Conservation (phyloP, 805 yeast genomes). For the Teunomyces atbi region DNA sequence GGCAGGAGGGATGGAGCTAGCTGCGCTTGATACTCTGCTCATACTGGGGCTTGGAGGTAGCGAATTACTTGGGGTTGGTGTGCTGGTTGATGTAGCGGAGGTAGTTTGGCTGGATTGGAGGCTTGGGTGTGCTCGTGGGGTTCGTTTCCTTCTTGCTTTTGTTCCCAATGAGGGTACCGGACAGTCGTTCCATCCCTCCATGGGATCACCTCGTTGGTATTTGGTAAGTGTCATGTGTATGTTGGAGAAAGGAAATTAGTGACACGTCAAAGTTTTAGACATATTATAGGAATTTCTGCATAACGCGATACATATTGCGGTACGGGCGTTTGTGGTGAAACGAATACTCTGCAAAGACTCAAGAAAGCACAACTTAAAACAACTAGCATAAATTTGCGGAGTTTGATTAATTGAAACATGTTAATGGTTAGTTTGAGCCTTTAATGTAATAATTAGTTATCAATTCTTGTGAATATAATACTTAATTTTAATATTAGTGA, state of each 20-base stretch:
- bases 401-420: too few relatives aligned
- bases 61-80: not conserved
- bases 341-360: too few relatives aligned
- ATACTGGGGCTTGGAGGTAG: not conserved
- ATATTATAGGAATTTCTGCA: not conserved
- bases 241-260: not conserved
- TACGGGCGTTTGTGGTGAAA: not conserved
- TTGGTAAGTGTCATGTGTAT: constrained; percentile 29
- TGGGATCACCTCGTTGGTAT: constrained; percentile 36
- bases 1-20: not conserved
- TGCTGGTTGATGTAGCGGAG: not conserved
- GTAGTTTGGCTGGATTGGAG: not conserved
- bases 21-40: not conserved
- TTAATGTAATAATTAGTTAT: too few relatives aligned
- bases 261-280: not conserved
- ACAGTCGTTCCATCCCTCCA: constrained; percentile 65
- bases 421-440: too few relatives aligned
- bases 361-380: not conserved
- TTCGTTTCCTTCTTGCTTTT: constrained; percentile 6
- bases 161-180: constrained; percentile 30
- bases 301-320: not conserved
- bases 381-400: not conserved
- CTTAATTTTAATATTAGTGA: too few relatives aligned
- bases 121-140: constrained; percentile 6
- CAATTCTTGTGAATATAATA: too few relatives aligned